Conservation (phyloP, 2,329 filamentous ascomycete species). For the Aspergillus sp. region DNA sequence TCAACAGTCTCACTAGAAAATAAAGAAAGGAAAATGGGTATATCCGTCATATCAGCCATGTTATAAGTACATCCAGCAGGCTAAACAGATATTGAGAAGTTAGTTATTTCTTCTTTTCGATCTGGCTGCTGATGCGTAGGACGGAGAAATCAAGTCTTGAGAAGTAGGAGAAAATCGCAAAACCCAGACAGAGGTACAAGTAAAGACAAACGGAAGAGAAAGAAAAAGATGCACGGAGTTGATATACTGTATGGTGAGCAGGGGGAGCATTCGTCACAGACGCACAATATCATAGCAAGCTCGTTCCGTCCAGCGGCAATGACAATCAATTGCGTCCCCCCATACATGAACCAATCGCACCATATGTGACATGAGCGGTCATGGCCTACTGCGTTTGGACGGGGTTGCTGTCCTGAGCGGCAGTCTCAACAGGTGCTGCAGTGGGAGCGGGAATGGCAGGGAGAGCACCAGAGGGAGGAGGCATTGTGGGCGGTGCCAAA, state of each 20-base stretch:
- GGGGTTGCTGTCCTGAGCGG: conserved; percentile 51
- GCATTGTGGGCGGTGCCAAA: conserved; percentile 19
- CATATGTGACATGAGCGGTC: conserved; percentile 2
- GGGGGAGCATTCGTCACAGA: conserved; percentile 19
- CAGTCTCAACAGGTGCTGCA: conserved; percentile 45
- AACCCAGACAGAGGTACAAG: neutral
- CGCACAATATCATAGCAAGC: conserved; percentile 13
- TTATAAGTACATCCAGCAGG: conserved; percentile 4
- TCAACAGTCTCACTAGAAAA: neutral
- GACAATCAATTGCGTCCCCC: conserved; percentile 3
- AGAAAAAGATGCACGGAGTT: conserved; percentile 2
- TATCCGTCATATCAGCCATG: conserved; percentile 7
- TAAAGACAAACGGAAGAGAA: neutral
- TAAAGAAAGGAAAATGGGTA: conserved; percentile 6
- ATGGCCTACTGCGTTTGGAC: conserved; percentile 14
- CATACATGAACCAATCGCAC: conserved; percentile 3
- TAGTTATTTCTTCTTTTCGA: neutral
- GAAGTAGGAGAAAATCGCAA: neutral
- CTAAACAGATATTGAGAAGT: neutral
- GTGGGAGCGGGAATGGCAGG: conserved; percentile 43
- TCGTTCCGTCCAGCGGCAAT: conserved; percentile 13
- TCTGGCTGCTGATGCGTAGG: neutral
- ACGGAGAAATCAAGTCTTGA: neutral
- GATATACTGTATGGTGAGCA: conserved; percentile 4
- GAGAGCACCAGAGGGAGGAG: conserved; percentile 36